A percentile compares a stretch with the other conserved stretches of the same genome.
Evolutionary conservation across 441 rosid genomes (phyloP).

Genomic region (Erodium moschatum): DNA sequence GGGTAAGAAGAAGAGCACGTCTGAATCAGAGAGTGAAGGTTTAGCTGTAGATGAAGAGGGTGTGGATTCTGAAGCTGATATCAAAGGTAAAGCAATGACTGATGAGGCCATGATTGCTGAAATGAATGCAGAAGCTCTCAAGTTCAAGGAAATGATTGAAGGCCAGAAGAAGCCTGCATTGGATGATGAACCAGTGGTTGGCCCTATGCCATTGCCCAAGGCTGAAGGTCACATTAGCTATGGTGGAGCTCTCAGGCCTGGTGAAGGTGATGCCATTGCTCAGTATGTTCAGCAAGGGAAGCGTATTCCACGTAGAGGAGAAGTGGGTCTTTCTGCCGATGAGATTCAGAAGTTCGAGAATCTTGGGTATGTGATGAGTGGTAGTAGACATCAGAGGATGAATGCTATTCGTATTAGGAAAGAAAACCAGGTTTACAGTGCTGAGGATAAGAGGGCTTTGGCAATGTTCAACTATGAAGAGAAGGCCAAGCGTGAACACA

Average conservation of each 20-base stretch:
- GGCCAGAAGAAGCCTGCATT: constrained; percentile 61
- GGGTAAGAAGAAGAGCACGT: constrained; percentile 23
- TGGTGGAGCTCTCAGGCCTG: constrained; percentile 91
- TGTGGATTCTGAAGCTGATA: constrained; percentile 31
- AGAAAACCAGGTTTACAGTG: constrained; percentile 93
- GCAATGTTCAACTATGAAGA: constrained; percentile 96
- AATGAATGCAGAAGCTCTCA: constrained; percentile 50
- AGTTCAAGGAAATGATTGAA: constrained; percentile 63
- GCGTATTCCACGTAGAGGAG: constrained; percentile 97
- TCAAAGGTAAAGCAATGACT: constrained; percentile 8
- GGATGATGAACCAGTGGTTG: constrained; percentile 57
- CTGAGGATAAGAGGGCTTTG: constrained; percentile 85
- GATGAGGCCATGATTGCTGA: constrained; percentile 44
- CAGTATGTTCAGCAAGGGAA: constrained; percentile 96
- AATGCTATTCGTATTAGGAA: constrained; percentile 96
- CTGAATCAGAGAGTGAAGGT: constrained; percentile 35
- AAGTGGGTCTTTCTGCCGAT: constrained; percentile 93
- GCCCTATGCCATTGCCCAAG: constrained; percentile 80
- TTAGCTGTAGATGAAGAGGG: constrained; percentile 19
- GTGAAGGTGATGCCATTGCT: constrained; percentile 94
- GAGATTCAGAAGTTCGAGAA: constrained; percentile 81
- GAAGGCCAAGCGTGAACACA: constrained; percentile 83
- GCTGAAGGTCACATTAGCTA: constrained; percentile 89
- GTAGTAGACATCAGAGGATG: constrained; percentile 94
- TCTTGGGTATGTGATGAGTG: constrained; percentile 98